Evolutionary conservation across 2,329 filamentous ascomycete genomes (phyloP).

Genomic region (Colletotrichum coccodes): DNA sequence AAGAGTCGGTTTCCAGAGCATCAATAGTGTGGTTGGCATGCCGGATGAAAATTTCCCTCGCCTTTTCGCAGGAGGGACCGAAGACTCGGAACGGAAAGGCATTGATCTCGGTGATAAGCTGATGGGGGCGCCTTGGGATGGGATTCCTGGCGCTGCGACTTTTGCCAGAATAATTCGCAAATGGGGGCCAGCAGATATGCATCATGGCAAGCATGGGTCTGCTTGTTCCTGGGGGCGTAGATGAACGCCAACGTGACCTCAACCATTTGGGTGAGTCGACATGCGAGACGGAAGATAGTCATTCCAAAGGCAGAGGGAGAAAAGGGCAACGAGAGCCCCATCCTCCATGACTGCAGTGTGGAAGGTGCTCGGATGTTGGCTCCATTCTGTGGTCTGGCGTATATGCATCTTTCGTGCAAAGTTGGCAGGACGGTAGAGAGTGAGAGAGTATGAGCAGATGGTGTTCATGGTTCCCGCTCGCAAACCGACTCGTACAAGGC

Average conservation of each 20-base stretch:
- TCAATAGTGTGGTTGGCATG: constrained; percentile 1
- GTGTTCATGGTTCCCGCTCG: not conserved
- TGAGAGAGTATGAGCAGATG: not conserved
- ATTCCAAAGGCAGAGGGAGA: not conserved
- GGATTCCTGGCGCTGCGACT: constrained; percentile 12
- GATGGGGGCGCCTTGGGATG: constrained; percentile 14
- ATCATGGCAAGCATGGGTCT: constrained; percentile 22
- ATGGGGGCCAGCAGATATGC: not conserved
- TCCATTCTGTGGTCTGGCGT: not conserved
- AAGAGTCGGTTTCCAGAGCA: not conserved
- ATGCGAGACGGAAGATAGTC: constrained; percentile 8
- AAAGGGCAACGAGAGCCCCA: not conserved
- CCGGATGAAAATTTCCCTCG: not conserved
- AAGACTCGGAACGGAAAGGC: constrained; percentile 19
- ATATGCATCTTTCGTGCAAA: constrained; percentile 13
- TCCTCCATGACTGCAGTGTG: not conserved
- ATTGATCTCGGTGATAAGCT: constrained; percentile 32
- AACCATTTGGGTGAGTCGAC: constrained; percentile 2
- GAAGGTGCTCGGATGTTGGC: not conserved
- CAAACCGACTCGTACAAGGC: not conserved
- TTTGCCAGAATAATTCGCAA: not conserved
- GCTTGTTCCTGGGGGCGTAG: constrained; percentile 9
- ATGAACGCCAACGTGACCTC: constrained; percentile 1
- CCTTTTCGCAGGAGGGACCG: not conserved
- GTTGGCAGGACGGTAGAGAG: not conserved